phyloP scores from a whole-genome alignment of 1,284 basidiomycete genomes.

The Trichosporon inkin region DNA sequence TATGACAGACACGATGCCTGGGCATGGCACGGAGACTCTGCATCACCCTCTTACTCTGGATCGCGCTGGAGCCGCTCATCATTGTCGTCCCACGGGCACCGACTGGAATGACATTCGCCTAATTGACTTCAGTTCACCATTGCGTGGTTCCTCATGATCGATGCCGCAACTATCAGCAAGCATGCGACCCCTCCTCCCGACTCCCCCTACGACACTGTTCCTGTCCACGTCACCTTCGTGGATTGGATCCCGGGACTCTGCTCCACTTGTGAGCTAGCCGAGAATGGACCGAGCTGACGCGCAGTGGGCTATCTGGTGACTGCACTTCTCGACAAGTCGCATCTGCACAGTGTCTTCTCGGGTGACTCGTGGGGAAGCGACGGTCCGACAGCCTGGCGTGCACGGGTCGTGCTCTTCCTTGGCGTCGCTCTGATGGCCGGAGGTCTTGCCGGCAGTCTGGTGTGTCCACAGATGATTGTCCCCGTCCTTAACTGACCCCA shows the following conservation, averaged over 20 bases:
- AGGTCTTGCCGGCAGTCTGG: conserved; percentile 86
- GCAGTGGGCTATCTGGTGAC: conserved; percentile 83
- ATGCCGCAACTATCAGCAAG: conserved; percentile 83
- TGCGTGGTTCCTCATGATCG: conserved; percentile 93
- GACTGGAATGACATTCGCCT: not conserved
- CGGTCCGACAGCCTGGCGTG: conserved; percentile 79
- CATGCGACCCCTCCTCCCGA: conserved; percentile 69
- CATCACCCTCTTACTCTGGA: not conserved
- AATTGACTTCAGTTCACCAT: conserved; percentile 67
- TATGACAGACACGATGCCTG: not conserved
- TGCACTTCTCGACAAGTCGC: conserved; percentile 91
- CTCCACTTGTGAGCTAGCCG: conserved; percentile 59
- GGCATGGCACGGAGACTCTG: not conserved
- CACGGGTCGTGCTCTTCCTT: conserved; percentile 83
- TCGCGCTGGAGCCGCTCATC: not conserved
- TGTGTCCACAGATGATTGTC: conserved; percentile 53
- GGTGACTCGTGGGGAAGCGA: conserved; percentile 58
- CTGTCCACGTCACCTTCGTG: conserved; percentile 82
- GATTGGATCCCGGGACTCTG: conserved; percentile 96
- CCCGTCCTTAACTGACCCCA: conserved; percentile 41
- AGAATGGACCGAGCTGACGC: not conserved
- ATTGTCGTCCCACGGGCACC: not conserved
- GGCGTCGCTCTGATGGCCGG: conserved; percentile 97
- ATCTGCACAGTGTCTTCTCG: conserved; percentile 72
- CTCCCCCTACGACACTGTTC: conserved; percentile 64